A percentile compares a stretch with the other conserved stretches of the same genome.
phyloP scores from a whole-genome alignment of 768 basidiomycete species.

The Leccinum disarticulatum region DNA sequence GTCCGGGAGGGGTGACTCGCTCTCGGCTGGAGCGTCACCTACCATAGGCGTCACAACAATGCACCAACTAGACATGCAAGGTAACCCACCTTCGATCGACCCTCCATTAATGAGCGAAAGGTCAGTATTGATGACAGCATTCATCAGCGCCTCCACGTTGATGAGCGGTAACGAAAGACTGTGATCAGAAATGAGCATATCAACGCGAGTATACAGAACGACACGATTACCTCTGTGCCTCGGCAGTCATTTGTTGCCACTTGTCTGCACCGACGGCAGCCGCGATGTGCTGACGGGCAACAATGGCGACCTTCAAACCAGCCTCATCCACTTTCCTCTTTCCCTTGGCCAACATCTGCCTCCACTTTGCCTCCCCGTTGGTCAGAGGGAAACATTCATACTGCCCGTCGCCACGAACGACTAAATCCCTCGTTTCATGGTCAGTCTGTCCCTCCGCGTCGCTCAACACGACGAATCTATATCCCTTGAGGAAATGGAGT shows the following conservation, averaged over 20 bases:
- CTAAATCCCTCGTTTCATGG: slow-evolving; percentile 50
- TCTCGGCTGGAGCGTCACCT: slow-evolving; percentile 10
- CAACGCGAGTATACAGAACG: not conserved
- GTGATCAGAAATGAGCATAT: slow-evolving; percentile 7
- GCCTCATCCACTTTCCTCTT: slow-evolving; percentile 45
- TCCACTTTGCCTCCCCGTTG: slow-evolving; percentile 49
- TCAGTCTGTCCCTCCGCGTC: slow-evolving; percentile 54
- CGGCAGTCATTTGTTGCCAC: slow-evolving; percentile 54
- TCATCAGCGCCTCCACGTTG: slow-evolving; percentile 46
- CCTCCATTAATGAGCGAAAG: slow-evolving; percentile 30
- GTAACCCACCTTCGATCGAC: slow-evolving; percentile 21
- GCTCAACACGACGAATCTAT: slow-evolving; percentile 60
- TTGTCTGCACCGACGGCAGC: slow-evolving; percentile 51
- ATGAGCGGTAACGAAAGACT: slow-evolving; percentile 47
- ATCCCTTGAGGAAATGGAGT: slow-evolving; percentile 48
- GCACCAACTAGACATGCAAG: not conserved
- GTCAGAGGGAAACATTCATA: slow-evolving; percentile 61
- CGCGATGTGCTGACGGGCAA: slow-evolving; percentile 51
- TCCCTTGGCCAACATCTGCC: slow-evolving; percentile 50
- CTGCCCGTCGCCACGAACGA: slow-evolving; percentile 57
- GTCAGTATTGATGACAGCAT: slow-evolving; percentile 46
- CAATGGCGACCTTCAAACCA: slow-evolving; percentile 48
- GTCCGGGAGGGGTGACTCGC: slow-evolving; percentile 44
- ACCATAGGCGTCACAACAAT: not conserved
- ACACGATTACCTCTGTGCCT: slow-evolving; percentile 48